Conservation (phyloP, 495 filamentous ascomycete species). For the Chlorociboria aeruginascens region DNA sequence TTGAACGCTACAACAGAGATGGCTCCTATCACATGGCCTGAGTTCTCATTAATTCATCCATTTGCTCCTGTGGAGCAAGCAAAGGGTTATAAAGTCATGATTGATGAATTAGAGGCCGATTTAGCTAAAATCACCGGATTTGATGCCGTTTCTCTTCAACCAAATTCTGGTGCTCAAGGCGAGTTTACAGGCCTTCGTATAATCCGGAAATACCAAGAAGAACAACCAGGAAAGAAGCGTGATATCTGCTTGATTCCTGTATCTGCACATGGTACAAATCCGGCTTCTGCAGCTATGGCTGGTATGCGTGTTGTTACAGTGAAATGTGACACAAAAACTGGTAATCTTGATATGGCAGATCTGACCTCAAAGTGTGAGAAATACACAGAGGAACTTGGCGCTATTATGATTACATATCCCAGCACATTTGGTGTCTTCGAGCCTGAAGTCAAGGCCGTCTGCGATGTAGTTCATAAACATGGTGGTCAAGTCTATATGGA, state of each 20-base stretch:
- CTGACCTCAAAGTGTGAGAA: constrained; percentile 81
- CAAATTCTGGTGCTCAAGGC: constrained; percentile 94
- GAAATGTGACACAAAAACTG: constrained; percentile 80
- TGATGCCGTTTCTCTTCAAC: constrained; percentile 80
- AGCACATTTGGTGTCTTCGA: constrained; percentile 97
- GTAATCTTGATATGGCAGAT: constrained; percentile 83
- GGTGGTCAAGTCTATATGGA: constrained; percentile 99
- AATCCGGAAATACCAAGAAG: constrained; percentile 78
- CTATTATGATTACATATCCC: constrained; percentile 98
- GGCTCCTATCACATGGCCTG: constrained; percentile 75
- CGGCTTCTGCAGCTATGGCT: constrained; percentile 92
- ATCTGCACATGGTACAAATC: constrained; percentile 95
- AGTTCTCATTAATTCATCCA: constrained; percentile 82
- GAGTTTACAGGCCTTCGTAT: constrained; percentile 91
- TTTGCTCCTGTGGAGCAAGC: constrained; percentile 54
- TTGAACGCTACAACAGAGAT: constrained; percentile 94
- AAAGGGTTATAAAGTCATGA: constrained; percentile 57
- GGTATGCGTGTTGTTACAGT: constrained; percentile 93
- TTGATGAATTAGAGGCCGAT: constrained; percentile 62
- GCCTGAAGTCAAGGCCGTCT: constrained; percentile 78
- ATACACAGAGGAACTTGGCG: constrained; percentile 74
- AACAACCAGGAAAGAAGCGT: constrained; percentile 49
- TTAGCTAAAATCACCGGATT: constrained; percentile 84
- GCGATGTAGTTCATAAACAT: constrained; percentile 71
- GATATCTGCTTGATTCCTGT: constrained; percentile 96